Base-by-base conservation (phyloP, 371 early-diverging fungal species). In the Mortierella sp. region DNA sequence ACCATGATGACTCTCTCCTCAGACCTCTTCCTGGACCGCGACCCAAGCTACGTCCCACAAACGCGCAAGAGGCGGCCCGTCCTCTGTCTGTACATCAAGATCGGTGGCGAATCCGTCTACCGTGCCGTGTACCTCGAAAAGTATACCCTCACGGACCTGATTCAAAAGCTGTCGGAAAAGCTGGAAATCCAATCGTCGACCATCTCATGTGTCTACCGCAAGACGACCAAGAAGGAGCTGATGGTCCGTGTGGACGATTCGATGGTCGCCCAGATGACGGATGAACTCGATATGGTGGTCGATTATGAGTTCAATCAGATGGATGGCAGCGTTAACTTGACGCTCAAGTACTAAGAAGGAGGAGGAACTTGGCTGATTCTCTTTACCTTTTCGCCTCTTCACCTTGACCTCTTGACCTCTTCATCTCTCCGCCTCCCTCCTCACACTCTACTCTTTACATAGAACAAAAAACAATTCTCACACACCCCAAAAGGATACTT, bases 81-180 rank as follows among this genome's bases (percentile, higher is more conserved):
- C 53, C 86, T 91, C 1, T 89, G 91, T 48, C 78, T 93, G 13
- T 93, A 90, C 78, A 88, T 89, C 43, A 89, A 89, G 48, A 89
- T 91, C 53, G 87, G 87, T 1, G 80, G 87, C 34, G 91, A 91
- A 69, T 59, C 88, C 5, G 88, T 90, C 1, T 89, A 88, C 74
- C 86, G 91, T 11, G 93, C 93, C 0, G 82, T 92, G 28, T 93
- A 93, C 73, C 87, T 93, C 6, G 91, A 93, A 51, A 80, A 87
- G 21, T 79, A 87, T 3, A 90, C 90, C 0, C 83, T 90, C 9
- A 61, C 80, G 26, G 88, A 91, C 21, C 72, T 93, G 43, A 84
- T 86, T 4, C 78, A 86, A 14, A 91, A 91, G 57, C 71, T 92
- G 57, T 71, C 88, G 28, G 87, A 85, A 34, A 92, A 91, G 69